Evolutionary conservation across 106 monocot species (phyloP), one percentile per base, ranked within the genome.

Genomic region (Allium fistulosum): DNA sequence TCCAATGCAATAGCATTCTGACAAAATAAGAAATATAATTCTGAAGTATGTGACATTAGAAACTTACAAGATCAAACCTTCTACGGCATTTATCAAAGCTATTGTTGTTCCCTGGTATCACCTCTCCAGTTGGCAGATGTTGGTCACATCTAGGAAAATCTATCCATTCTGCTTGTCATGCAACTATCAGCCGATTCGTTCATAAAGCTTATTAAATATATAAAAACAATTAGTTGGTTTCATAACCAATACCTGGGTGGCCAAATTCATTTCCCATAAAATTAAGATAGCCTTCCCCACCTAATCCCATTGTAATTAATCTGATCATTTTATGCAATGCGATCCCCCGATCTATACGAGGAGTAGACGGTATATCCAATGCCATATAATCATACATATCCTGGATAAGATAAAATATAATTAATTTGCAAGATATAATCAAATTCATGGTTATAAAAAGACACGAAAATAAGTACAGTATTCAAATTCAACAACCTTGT

Each of bases 191-290:
- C 11, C 37, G 37, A 37, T 37, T 37, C 11, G 37, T 72, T 71
- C 63, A 17, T 50, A 26, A 7, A 59, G 10, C 18, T 60, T 8
- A 6, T 12, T 15, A 50, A 27, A 49, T 18, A 15, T 17, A 56
- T 37, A 37, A 37, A 37, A 37, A 37, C 37, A 37, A 37, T 37
- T 37, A 37, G 37, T 1, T 37, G 37, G 2, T 37, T 37, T 2
- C 37, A 37, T 37, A 5, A 37, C 5, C 37, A 37, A 37, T 82
- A 92, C 96, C 96, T 62, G 97, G 87, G 80, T 99, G 97, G 16
- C 92, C 92, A 90, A 99, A 99, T 70, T 99, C 97, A 87, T 99
- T 99, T 61, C 97, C 97, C 97, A 99, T 99, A 65, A 99, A 99
- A 87, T 99, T 99, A 1, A 99, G 92, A 80, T 99, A 99, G 26